Percentiles rank a stretch among this genome's conserved stretches.
Conservation (phyloP, 441 rosid species). For the Populus trichocarpa region DNA sequence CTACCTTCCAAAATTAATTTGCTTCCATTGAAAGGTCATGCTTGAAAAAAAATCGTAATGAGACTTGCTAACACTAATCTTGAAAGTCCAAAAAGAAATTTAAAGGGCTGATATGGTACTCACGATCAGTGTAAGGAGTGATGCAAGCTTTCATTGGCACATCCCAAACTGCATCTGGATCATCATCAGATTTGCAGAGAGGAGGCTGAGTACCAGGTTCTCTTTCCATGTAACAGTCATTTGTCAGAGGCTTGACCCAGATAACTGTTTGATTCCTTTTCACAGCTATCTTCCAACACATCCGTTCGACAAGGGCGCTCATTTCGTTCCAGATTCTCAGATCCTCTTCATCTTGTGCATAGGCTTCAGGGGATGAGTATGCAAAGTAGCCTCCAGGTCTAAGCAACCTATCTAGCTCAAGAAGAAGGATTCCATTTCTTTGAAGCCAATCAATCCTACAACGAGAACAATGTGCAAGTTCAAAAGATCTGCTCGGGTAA, state of each 20-base stretch:
- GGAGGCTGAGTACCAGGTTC: slow-evolving; percentile 43
- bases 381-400: slow-evolving; percentile 99
- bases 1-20: too few species aligned
- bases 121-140: too few species aligned
- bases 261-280: slow-evolving; percentile 94
- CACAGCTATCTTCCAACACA: slow-evolving; percentile 96
- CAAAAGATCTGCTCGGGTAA: slow-evolving; percentile 98
- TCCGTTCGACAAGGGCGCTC: slow-evolving; percentile 85
- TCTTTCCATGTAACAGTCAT: slow-evolving; percentile 87
- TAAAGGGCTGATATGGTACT: too few species aligned
- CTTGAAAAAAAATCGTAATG: too few species aligned
- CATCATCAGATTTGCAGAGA: too few species aligned
- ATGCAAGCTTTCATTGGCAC: too few species aligned
- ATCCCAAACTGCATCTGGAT: too few species aligned
- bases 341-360: slow-evolving; percentile 96
- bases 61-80: too few species aligned
- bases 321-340: slow-evolving; percentile 89
- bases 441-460: slow-evolving; percentile 99
- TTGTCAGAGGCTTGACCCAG: slow-evolving; percentile 92
- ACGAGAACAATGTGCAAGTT: slow-evolving; percentile 96
- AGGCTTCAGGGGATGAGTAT: slow-evolving; percentile 98
- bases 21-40: too few species aligned
- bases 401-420: slow-evolving; percentile 93
- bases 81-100: too few species aligned
- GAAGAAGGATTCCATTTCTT: slow-evolving; percentile 97